Evolutionary conservation across 1,139 yeast species (phyloP), one percentile per base, ranked within the genome.

Genomic region (Nakaseomyces nivariensis): DNA sequence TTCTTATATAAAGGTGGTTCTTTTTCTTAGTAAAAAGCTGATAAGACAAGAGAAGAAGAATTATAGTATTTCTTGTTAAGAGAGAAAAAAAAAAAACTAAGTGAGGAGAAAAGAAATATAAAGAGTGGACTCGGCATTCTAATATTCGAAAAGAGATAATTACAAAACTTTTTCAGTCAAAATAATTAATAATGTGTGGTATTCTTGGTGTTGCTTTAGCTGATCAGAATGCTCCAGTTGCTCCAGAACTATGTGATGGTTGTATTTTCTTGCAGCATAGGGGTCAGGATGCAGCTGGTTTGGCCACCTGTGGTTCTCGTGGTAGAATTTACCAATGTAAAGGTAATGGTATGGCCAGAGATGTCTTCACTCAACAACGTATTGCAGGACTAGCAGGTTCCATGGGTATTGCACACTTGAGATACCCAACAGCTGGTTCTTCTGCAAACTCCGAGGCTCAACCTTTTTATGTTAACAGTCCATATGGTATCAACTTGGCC

Each of bases 221-320:
- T 11, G 87, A 89, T 67, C 85, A 82, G 58, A 70, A 74, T 33
- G 77, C 76, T 48, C 76, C 78, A 52, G 97, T 86, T 48, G 94
- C 96, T 24, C 81, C 95, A 8, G 97, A 90, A 65, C 74, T 92
- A 50, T 82, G 88, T 55, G 98, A 92, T 68, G 97, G 96, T 22
- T 86, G 95, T 55, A 81, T 89, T 74, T 92, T 85, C 67, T 74
- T 92, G 55, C 99, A 92, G 67, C 99, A 92, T 67, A 79, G 99
- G 64, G 99, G 99, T 45, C 99, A 92, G 70, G 99, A 92, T 68
- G 99, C 99, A 10, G 97, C 97, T n/a, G 99, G 99, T 56, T 90
- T 92, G 53, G 94, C 88, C 41, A 94, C 98, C 10, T 89, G 97
- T 69, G 98, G 97, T 48, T 74, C 86, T 48, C 81, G 90, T 56